Base-by-base conservation (phyloP, 2,329 filamentous ascomycete species). In the Trichoderma oligosporum region DNA sequence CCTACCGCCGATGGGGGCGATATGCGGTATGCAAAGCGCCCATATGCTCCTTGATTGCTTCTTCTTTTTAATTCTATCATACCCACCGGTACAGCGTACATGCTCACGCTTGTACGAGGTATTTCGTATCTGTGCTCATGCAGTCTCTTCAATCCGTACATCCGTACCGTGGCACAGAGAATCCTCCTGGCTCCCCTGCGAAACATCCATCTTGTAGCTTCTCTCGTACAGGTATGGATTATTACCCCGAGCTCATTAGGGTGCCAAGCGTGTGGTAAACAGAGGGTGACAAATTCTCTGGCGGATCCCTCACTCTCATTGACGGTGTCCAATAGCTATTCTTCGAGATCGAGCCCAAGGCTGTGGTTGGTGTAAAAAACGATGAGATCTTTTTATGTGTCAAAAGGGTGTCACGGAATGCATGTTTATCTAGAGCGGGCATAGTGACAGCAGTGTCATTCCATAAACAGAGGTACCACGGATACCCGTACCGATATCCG, bases 271-370 rank as follows among this genome's bases (percentile, higher is more conserved):
- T 12, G 42, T 25, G 33, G 36, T 16, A 38, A 31, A 27, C 31
- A 16, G 16, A 16, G 20, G 8, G 42, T 58, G 48, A 58, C 48
- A 47, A 41, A 58, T 47, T 51, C 42, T 51, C 42, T 29, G 18
- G 12, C 42, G 12, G 16, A 12, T 36, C 42, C 35, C 35, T 35
- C 53, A 33, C 44, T 27, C 56, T 33, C 41, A 8, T 35, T 5
- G 22, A 47, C 48, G 56, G 56, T 53, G 48, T 54, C 56, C 56
- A 57, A 57, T 57, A 38, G 33, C 20, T 27, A 14, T 31, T 16
- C 7, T 2, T 29, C 48, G 31, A 48, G 51, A 58, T 39, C 41
- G 25, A 35, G 22, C 56, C 49, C 56, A 41, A 54, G 25, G 38
- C 18, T 18, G 39, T 41, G 33, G 56, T 47, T 54, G 48, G 49